Evolutionary conservation across 2,329 filamentous ascomycete genomes (phyloP).

Genomic region (Cadophora malorum): DNA sequence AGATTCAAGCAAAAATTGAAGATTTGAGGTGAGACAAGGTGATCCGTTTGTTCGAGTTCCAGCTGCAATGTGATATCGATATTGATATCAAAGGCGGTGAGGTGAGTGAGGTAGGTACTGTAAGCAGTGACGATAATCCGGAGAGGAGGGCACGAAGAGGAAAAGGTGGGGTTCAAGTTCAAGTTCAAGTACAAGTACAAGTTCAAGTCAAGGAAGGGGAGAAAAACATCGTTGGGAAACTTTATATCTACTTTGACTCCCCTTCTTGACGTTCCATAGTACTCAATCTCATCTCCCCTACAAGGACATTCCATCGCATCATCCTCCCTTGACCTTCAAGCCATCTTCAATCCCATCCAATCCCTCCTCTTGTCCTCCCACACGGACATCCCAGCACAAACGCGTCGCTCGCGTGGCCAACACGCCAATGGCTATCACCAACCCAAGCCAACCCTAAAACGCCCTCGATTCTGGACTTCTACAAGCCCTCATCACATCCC

Average conservation of each 20-base stretch:
- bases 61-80: background rate
- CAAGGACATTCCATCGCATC: background rate
- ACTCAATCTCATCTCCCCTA: background rate
- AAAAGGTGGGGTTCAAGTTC: background rate
- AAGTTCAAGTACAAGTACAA: background rate
- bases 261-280: background rate
- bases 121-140: background rate
- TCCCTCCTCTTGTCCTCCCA: background rate
- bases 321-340: background rate
- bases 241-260: background rate
- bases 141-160: background rate
- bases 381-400: constrained; percentile 14
- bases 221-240: background rate
- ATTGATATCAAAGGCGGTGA: constrained; percentile 11
- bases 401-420: constrained; percentile 11
- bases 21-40: background rate
- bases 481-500: constrained; percentile 2
- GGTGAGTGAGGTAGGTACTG: background rate
- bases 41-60: background rate
- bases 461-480: background rate
- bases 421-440: background rate
- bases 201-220: background rate
- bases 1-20: background rate
- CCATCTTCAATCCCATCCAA: background rate
- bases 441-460: background rate